Conservation (phyloP, 441 rosid species). For the Bocquillonia castaneifolia region DNA sequence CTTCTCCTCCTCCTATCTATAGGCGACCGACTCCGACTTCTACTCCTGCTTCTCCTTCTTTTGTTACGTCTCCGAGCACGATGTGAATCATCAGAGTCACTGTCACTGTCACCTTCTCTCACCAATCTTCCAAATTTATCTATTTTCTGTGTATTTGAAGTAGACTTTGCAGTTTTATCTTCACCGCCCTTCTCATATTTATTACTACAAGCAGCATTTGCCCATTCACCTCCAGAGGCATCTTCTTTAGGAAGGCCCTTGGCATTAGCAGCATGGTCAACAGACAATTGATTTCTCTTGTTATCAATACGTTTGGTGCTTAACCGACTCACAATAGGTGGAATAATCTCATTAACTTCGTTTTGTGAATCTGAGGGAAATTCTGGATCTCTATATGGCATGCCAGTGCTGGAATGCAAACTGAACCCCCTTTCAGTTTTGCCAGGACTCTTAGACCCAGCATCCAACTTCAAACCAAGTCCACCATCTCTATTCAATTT, state of each 20-base stretch:
- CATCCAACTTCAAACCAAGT: conserved; percentile 20
- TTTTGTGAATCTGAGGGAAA: conserved; percentile 13
- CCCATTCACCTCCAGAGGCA: conserved; percentile 17
- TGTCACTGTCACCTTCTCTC: conserved; percentile 51
- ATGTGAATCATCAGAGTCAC: conserved; percentile 49
- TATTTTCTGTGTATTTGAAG: conserved; percentile 34
- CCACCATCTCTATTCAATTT: conserved; percentile 15
- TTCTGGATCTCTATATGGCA: conserved; percentile 10
- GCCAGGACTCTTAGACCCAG: conserved; percentile 5
- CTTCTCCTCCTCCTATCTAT: conserved; percentile 38
- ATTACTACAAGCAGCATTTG: conserved; percentile 17
- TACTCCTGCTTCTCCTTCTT: conserved; percentile 39
- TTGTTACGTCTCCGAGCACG: conserved; percentile 27
- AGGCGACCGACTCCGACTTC: conserved; percentile 32
- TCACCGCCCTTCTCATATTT: conserved; percentile 28
- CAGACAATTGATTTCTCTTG: conserved; percentile 19
- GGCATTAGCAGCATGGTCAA: conserved; percentile 19
- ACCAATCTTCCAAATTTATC: conserved; percentile 59
- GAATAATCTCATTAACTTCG: conserved; percentile 21
- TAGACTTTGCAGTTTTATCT: conserved; percentile 24
- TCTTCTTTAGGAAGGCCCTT: conserved; percentile 25
- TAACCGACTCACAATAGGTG: conserved; percentile 17
- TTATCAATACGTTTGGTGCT: conserved; percentile 18
- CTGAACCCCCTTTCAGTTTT: conserved; percentile 25
- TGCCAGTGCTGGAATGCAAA: conserved; percentile 19